phyloP scores from a whole-genome alignment of 768 basidiomycete species.

The Peribolospora kevripleyi region DNA sequence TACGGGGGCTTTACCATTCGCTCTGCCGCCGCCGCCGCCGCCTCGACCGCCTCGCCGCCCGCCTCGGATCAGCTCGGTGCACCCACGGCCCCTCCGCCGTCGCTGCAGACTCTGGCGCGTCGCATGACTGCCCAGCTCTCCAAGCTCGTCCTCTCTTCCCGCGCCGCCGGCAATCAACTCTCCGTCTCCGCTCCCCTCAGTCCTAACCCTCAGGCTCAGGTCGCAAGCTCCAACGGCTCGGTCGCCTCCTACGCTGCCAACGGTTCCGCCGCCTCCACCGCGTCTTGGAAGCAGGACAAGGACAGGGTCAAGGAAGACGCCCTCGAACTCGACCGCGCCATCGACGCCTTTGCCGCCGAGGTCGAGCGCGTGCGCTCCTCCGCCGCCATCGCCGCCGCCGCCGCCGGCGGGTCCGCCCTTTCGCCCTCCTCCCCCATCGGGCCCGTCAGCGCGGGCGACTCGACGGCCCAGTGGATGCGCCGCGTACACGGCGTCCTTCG shows the following conservation, averaged over 20 bases:
- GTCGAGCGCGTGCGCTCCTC: slow-evolving; percentile 29
- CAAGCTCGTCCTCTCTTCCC: slow-evolving; percentile 67
- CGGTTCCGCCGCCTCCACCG: too few species aligned
- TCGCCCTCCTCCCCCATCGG: too few species aligned
- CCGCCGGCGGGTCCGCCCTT: too few species aligned
- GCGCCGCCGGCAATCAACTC: slow-evolving; percentile 31
- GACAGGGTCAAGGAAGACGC: slow-evolving; percentile 15
- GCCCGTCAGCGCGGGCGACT: too few species aligned
- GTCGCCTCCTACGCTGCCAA: too few species aligned
- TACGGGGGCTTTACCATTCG: slow-evolving; percentile 14
- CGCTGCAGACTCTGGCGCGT: slow-evolving; percentile 16
- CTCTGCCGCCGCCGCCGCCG: too few species aligned
- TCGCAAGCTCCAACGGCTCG: too few species aligned
- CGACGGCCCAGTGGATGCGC: slow-evolving; percentile 26
- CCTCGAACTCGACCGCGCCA: slow-evolving; percentile 14
- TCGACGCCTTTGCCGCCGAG: slow-evolving; percentile 15
- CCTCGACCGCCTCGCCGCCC: too few species aligned
- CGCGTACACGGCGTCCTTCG: slow-evolving; percentile 13
- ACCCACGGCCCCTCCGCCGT: slow-evolving; percentile 1
- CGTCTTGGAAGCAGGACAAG: too few species aligned
- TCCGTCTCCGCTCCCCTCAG: too few species aligned
- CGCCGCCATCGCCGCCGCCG: background rate
- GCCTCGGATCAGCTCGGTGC: too few species aligned
- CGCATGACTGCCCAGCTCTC: slow-evolving; percentile 63
- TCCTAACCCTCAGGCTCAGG: too few species aligned